phyloP scores from a whole-genome alignment of 176 grass and related monocot species.

The Oryza glumipatula region DNA sequence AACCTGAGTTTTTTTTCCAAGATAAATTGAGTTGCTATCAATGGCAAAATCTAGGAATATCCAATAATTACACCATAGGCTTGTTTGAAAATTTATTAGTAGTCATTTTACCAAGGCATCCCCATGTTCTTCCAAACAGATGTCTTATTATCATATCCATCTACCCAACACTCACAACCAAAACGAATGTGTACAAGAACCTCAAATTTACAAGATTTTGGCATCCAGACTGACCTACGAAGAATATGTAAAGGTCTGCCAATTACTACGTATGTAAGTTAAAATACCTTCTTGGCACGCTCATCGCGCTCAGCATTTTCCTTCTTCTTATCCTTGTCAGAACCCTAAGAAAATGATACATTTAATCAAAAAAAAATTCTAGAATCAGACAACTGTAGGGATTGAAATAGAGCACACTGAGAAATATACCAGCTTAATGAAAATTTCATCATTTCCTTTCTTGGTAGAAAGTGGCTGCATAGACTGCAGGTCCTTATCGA shows the following conservation, averaged over 20 bases:
- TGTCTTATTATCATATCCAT: neutral
- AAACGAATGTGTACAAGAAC: neutral
- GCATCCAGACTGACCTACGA: neutral
- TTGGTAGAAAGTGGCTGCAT: conserved; percentile 76
- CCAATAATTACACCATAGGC: neutral
- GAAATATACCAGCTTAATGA: conserved; percentile 80
- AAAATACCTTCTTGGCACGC: conserved; percentile 72
- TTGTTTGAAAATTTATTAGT: neutral
- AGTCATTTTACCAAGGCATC: neutral
- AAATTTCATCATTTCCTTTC: conserved; percentile 67
- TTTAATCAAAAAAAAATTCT: neutral
- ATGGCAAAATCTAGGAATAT: neutral
- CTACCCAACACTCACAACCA: neutral
- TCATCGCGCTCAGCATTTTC: conserved; percentile 82
- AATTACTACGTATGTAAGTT: neutral
- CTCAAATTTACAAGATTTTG: neutral
- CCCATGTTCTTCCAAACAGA: neutral
- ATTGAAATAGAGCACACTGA: conserved; percentile 6
- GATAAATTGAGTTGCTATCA: neutral
- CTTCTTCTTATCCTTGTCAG: conserved; percentile 91
- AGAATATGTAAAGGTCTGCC: neutral
- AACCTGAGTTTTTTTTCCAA: neutral
- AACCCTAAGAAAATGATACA: conserved; percentile 42
- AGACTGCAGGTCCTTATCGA: conserved; percentile 89
- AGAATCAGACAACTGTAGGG: neutral